Conservation (phyloP, 1,139 yeast species). For the Geotrichum siamense region DNA sequence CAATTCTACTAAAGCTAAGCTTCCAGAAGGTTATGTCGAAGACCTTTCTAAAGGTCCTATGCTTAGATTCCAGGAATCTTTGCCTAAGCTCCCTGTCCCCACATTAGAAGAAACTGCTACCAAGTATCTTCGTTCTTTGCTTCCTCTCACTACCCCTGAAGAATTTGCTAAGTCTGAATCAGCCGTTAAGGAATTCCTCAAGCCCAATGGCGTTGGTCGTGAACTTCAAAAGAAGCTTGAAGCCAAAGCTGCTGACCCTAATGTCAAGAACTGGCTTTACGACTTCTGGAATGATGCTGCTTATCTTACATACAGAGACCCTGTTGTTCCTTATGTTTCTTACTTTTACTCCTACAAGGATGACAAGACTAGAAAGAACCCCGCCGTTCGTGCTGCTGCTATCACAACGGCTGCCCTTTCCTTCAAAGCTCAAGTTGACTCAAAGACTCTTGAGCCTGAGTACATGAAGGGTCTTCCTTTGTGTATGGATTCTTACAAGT, state of each 20-base stretch:
- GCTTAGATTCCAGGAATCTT: slow-evolving; percentile 60
- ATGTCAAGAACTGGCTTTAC: slow-evolving; percentile 77
- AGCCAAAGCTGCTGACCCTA: slow-evolving; percentile 49
- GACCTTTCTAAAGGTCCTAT: slow-evolving; percentile 55
- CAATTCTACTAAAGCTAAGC: slow-evolving; percentile 31
- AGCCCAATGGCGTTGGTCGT: slow-evolving; percentile 58
- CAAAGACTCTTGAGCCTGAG: slow-evolving; percentile 54
- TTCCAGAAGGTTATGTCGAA: slow-evolving; percentile 31
- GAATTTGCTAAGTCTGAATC: slow-evolving; percentile 52
- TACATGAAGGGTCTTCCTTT: slow-evolving; percentile 71
- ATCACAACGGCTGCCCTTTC: slow-evolving; percentile 39
- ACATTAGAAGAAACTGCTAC: slow-evolving; percentile 61
- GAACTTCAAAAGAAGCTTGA: slow-evolving; percentile 59
- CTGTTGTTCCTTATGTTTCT: slow-evolving; percentile 88
- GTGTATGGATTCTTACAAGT: slow-evolving; percentile 89
- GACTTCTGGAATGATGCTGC: slow-evolving; percentile 95
- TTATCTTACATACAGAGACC: slow-evolving; percentile 84
- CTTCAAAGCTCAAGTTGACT: slow-evolving; percentile 36
- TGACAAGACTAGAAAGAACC: slow-evolving; percentile 48
- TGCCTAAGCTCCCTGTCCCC: slow-evolving; percentile 89
- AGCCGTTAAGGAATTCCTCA: slow-evolving; percentile 59
- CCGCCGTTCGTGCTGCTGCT: slow-evolving; percentile 68
- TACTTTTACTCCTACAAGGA: slow-evolving; percentile 85
- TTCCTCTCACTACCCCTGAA: slow-evolving; percentile 54
- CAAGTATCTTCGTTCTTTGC: slow-evolving; percentile 63